Conservation (phyloP, 129 eudicot genomes). For the Calendula officinalis region DNA sequence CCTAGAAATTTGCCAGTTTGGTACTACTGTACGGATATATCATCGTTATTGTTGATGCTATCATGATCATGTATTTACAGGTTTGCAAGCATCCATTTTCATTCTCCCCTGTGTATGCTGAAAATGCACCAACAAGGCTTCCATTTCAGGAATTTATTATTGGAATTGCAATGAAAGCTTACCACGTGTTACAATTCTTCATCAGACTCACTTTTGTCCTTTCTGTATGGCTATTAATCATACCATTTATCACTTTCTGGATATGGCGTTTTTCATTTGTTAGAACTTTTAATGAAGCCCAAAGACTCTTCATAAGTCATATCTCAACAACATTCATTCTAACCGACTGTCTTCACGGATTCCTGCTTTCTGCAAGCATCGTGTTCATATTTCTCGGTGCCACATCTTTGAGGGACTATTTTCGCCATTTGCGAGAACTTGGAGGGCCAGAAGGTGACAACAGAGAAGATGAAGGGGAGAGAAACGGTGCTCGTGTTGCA, state of each 20-base stretch:
- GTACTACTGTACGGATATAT: too few species aligned
- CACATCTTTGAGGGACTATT: conserved; percentile 86
- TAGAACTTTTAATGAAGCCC: conserved; percentile 77
- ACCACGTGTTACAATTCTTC: conserved; percentile 76
- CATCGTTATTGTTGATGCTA: too few species aligned
- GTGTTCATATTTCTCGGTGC: conserved; percentile 96
- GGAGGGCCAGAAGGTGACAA: conserved; percentile 73
- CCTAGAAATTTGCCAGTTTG: too few species aligned
- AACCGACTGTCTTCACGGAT: conserved; percentile 91
- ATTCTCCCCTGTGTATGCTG: conserved; percentile 94
- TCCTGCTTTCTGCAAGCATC: conserved; percentile 89
- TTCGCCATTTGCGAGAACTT: conserved; percentile 80
- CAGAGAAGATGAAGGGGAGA: conserved; percentile 80
- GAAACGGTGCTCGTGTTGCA: conserved; percentile 88
- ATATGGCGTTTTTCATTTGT: conserved; percentile 92
- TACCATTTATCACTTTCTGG: conserved; percentile 93
- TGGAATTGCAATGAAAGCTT: conserved; percentile 82
- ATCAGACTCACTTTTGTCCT: conserved; percentile 85
- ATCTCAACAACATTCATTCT: conserved; percentile 61
- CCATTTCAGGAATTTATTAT: conserved; percentile 82
- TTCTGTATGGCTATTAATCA: conserved; percentile 84
- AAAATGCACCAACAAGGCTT: conserved; percentile 88
- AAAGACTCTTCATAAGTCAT: conserved; percentile 69
- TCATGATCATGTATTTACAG: conserved; percentile 29
- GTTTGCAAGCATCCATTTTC: conserved; percentile 91